Conservation (phyloP, 345 rosid genomes). For the Limnanthes douglasii region DNA sequence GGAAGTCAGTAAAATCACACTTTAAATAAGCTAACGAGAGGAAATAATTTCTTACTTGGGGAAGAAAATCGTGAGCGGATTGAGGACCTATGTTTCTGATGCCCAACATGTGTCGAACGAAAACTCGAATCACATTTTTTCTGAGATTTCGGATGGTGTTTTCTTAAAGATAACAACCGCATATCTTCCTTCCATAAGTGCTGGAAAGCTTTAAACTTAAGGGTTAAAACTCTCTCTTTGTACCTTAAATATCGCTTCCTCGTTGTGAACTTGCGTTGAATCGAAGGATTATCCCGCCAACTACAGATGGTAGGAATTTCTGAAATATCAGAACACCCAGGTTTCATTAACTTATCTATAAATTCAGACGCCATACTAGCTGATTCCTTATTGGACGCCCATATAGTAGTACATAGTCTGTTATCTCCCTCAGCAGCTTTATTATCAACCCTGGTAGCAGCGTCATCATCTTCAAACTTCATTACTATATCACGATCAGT, state of each 20-base stretch:
- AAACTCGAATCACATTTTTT: slow-evolving; percentile 42
- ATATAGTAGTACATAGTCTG: slow-evolving; percentile 20
- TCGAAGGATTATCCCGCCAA: slow-evolving; percentile 16
- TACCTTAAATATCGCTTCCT: slow-evolving; percentile 33
- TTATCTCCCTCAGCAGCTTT: slow-evolving; percentile 16
- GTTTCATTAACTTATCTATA: slow-evolving; percentile 27
- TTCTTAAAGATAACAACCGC: slow-evolving; percentile 33
- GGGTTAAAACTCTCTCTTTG: slow-evolving; percentile 63
- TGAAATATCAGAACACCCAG: slow-evolving; percentile 14
- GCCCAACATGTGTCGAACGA: slow-evolving; percentile 27
- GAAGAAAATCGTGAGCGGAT: slow-evolving; percentile 51
- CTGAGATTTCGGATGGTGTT: slow-evolving; percentile 48
- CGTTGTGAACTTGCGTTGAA: slow-evolving; percentile 30
- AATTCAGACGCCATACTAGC: slow-evolving; percentile 40
- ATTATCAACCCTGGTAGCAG: slow-evolving; percentile 10
- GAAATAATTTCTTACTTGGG: slow-evolving; percentile 33
- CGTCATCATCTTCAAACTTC: slow-evolving; percentile 11
- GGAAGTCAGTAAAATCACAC: too few relatives aligned
- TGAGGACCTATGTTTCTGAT: slow-evolving; percentile 50
- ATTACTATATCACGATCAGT: slow-evolving; percentile 8
- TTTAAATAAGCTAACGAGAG: too few relatives aligned
- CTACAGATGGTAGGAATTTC: slow-evolving; percentile 12
- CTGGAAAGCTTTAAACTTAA: slow-evolving; percentile 67
- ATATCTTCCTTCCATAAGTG: slow-evolving; percentile 84
- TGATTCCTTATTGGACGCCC: slow-evolving; percentile 47